Conservation (phyloP, 2,329 filamentous ascomycete species). For the Paecilomyces formosus region DNA sequence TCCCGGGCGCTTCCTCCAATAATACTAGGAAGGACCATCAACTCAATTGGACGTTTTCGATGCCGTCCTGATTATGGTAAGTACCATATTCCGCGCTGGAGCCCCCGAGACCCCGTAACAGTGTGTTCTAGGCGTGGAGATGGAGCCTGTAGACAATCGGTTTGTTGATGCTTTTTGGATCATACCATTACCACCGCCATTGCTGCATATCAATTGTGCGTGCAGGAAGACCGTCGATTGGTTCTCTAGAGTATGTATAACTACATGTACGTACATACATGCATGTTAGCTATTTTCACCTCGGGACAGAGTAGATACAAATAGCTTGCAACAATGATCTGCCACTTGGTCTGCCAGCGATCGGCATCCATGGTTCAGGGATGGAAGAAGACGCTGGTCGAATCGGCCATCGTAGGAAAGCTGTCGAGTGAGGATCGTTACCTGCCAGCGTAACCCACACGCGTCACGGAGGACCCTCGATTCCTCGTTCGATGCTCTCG, state of each 20-base stretch:
- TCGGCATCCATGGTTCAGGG: not conserved
- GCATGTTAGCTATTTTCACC: not conserved
- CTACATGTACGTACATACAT: not conserved
- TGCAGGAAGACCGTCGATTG: not conserved
- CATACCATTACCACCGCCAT: not conserved
- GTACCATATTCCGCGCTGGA: not conserved
- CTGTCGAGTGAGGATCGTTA: not conserved
- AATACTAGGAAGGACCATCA: not conserved
- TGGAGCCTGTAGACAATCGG: not conserved
- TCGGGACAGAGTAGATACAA: not conserved
- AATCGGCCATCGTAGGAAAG: not conserved
- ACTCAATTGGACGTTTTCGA: too few relatives aligned
- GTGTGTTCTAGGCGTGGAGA: not conserved
- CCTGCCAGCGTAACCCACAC: not conserved
- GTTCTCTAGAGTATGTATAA: not conserved
- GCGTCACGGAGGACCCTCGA: not conserved
- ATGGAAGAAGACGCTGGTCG: not conserved
- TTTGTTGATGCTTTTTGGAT: not conserved
- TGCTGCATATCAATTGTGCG: not conserved
- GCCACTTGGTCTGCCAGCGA: not conserved
- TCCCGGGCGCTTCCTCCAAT: not conserved
- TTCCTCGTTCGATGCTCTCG: too few relatives aligned
- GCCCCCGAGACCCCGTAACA: not conserved
- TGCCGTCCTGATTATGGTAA: not conserved
- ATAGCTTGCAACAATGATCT: not conserved